These are phyloP conservation scores for Plectranthus barbatus DNA, from an alignment of 257 asterid species.

Conservation along the genomic window DNA sequence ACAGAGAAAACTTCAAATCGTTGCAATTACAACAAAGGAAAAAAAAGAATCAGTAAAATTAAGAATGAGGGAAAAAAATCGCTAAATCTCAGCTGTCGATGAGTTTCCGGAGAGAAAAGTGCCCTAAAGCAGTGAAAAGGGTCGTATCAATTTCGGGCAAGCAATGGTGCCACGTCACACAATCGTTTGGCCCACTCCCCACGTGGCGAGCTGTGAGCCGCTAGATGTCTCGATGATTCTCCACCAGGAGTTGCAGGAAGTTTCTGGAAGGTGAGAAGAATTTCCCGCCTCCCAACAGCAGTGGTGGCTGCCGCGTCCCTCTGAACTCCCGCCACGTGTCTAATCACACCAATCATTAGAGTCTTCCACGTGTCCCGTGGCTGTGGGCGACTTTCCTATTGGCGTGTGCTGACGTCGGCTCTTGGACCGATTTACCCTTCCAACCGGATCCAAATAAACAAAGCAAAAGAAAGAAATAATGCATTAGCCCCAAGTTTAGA, in stretches of 20 bases:
- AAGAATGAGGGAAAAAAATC: background rate
- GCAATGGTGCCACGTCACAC: conserved; percentile 36
- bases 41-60: background rate
- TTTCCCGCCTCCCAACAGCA: conserved; percentile 20
- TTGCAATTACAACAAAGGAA: background rate
- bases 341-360: background rate
- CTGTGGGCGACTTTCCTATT: background rate
- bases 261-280: conserved; percentile 40
- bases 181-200: conserved; percentile 21
- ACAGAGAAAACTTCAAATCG: background rate
- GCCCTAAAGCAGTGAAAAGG: conserved; percentile 19
- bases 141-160: conserved; percentile 37
- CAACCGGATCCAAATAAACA: too few species aligned
- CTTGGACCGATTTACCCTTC: background rate
- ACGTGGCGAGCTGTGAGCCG: conserved; percentile 36
- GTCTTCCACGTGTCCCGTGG: conserved; percentile 7
- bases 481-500: too few species aligned
- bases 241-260: conserved; percentile 40
- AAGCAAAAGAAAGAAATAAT: too few species aligned
- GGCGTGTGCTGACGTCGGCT: background rate
- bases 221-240: conserved; percentile 18
- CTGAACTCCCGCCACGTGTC: conserved; percentile 17
- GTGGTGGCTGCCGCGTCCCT: conserved; percentile 7
- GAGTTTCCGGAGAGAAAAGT: conserved; percentile 13
- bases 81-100: background rate